phyloP scores from a whole-genome alignment of 2,329 filamentous ascomycete genomes.

The Raffaelea ambrosiae region DNA sequence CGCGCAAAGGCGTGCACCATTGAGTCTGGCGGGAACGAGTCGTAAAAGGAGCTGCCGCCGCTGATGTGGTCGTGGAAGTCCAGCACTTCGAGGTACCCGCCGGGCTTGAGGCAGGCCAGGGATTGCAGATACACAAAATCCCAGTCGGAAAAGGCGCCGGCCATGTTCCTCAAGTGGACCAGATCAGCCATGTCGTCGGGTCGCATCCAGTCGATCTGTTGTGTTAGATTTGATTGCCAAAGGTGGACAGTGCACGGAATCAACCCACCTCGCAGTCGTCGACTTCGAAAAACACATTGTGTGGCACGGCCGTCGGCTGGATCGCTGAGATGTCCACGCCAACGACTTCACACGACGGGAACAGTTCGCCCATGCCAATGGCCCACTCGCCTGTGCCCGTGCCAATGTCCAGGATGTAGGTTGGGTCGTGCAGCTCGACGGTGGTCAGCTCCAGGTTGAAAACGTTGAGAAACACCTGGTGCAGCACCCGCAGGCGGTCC shows the following conservation, averaged over 20 bases:
- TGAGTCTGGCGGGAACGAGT: slow-evolving; percentile 25
- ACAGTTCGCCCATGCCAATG: slow-evolving; percentile 44
- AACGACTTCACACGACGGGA: slow-evolving; percentile 45
- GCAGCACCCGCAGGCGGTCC: slow-evolving; percentile 23
- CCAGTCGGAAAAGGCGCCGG: slow-evolving; percentile 50
- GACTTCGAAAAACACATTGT: slow-evolving; percentile 52
- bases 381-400: slow-evolving; percentile 48
- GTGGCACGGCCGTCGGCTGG: slow-evolving; percentile 46
- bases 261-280: slow-evolving; percentile 41
- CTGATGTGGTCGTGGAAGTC: slow-evolving; percentile 26
- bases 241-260: not conserved
- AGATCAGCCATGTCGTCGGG: slow-evolving; percentile 44
- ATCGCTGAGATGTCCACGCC: slow-evolving; percentile 53
- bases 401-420: slow-evolving; percentile 47
- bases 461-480: slow-evolving; percentile 23
- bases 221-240: too few species aligned
- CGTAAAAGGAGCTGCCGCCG: slow-evolving; percentile 19
- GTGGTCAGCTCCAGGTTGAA: slow-evolving; percentile 24
- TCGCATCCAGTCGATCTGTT: slow-evolving; percentile 41
- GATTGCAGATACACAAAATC: slow-evolving; percentile 43
- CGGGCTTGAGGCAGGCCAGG: slow-evolving; percentile 41
- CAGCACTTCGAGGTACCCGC: slow-evolving; percentile 44
- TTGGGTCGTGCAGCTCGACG: slow-evolving; percentile 25
- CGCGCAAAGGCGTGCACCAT: slow-evolving; percentile 28
- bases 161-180: slow-evolving; percentile 47